A percentile compares a stretch with the other conserved stretches of the same genome.
Conservation (phyloP, 2,329 filamentous ascomycete genomes). For the Xenoacremonium recifei region DNA sequence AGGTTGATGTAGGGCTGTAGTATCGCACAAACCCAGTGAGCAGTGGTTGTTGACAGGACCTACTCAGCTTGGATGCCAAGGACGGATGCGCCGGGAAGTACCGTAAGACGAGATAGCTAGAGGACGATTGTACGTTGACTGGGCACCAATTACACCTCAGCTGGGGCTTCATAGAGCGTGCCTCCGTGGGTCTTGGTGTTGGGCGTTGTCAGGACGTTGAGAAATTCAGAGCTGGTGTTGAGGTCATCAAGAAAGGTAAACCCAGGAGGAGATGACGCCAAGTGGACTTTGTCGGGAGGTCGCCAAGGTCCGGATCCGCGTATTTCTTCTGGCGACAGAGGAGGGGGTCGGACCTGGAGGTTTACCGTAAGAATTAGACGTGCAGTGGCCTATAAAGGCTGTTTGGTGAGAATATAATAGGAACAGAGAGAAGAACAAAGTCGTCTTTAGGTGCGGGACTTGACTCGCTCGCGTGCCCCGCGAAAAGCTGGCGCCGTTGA, state of each 20-base stretch:
- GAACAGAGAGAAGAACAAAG: slow-evolving; percentile 1
- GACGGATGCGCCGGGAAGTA: slow-evolving; percentile 13
- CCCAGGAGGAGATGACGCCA: no score
- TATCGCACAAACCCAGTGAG: no score
- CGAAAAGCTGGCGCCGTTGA: neutral
- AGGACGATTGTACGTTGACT: slow-evolving; percentile 10
- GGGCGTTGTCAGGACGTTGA: neutral
- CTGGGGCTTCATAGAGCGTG: slow-evolving; percentile 23
- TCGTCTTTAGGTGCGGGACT: neutral
- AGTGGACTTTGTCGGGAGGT: no score
- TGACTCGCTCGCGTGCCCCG: neutral
- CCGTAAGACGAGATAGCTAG: slow-evolving; percentile 7
- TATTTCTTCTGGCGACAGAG: no score
- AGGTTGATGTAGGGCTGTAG: no score
- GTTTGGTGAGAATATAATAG: neutral
- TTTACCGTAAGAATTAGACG: no score
- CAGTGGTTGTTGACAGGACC: no score
- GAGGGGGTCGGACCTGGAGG: no score
- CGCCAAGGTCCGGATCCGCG: no score
- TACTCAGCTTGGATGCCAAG: slow-evolving; percentile 11
- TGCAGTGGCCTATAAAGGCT: neutral
- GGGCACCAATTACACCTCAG: slow-evolving; percentile 13
- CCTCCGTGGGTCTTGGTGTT: no score
- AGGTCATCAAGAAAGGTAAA: neutral
- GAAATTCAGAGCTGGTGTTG: neutral